These are phyloP conservation scores for Haberlea rhodopensis DNA, from an alignment of 257 asterid species.

Conservation along the genomic window DNA sequence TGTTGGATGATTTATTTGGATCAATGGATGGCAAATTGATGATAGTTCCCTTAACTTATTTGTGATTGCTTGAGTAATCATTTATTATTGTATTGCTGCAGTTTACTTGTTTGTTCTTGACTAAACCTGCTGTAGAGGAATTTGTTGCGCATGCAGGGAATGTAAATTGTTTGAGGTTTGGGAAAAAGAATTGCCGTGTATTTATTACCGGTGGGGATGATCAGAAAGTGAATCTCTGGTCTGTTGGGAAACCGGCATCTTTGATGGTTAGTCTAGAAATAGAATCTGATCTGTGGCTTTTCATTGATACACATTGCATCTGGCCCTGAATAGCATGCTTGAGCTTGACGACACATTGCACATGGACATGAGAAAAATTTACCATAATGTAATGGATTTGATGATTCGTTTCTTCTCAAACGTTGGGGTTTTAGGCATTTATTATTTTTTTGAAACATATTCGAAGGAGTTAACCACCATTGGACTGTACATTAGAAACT, in stretches of 20 bases:
- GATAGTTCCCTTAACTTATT: slow-evolving; percentile 10
- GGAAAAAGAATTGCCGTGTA: slow-evolving; percentile 77
- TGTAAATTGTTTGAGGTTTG: slow-evolving; percentile 92
- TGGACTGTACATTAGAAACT: not conserved
- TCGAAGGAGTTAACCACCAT: not conserved
- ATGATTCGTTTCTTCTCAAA: too few relatives aligned
- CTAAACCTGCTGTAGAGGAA: slow-evolving; percentile 72
- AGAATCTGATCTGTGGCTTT: not conserved
- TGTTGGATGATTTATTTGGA: slow-evolving; percentile 10
- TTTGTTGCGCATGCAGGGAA: slow-evolving; percentile 97
- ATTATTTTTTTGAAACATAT: not conserved
- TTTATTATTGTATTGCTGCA: slow-evolving; percentile 10
- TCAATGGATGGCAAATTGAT: not conserved
- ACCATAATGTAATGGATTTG: not conserved
- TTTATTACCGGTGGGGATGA: slow-evolving; percentile 98
- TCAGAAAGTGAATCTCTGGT: slow-evolving; percentile 93
- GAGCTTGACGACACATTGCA: slow-evolving; percentile 7
- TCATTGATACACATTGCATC: not conserved
- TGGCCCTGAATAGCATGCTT: slow-evolving; percentile 19
- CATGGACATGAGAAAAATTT: slow-evolving; percentile 11
- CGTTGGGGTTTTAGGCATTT: not conserved
- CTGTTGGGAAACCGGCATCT: slow-evolving; percentile 85
- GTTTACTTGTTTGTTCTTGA: slow-evolving; percentile 50
- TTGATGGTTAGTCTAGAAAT: slow-evolving; percentile 51
- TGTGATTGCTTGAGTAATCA: slow-evolving; percentile 4